These are phyloP conservation scores for Kregervanrija fluxuum DNA, from an alignment of 805 yeast species.

Conservation along the genomic window DNA sequence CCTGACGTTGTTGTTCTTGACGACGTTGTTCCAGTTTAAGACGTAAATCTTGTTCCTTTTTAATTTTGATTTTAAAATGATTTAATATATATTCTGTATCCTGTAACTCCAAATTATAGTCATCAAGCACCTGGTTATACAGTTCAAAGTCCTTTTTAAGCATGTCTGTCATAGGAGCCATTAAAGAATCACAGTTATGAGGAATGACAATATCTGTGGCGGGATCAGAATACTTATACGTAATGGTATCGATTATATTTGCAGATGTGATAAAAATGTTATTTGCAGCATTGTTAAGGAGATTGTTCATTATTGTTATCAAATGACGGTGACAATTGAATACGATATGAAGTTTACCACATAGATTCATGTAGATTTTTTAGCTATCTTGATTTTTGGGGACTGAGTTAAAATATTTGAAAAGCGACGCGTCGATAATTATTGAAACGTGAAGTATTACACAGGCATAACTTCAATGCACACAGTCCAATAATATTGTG, in stretches of 20 bases:
- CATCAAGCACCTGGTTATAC: constrained; percentile 25
- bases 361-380: too few relatives aligned
- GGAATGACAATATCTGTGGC: constrained; percentile 22
- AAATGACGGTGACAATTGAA: neutral
- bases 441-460: too few relatives aligned
- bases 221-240: constrained; percentile 19
- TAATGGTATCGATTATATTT: constrained; percentile 24
- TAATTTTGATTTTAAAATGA: constrained; percentile 20
- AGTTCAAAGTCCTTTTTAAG: constrained; percentile 20
- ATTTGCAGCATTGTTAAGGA: constrained; percentile 25
- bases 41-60: constrained; percentile 21
- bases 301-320: constrained; percentile 17
- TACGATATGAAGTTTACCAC: too few relatives aligned
- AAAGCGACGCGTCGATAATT: too few relatives aligned
- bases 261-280: constrained; percentile 28
- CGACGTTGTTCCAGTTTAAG: constrained; percentile 17
- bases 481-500: too few relatives aligned
- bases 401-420: too few relatives aligned
- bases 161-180: constrained; percentile 19
- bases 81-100: constrained; percentile 23
- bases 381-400: too few relatives aligned
- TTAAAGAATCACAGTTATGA: constrained; percentile 22
- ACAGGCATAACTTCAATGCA: too few relatives aligned
- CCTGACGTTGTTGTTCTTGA: constrained; percentile 13
- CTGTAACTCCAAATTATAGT: constrained; percentile 20